A percentile compares a stretch with the other conserved stretches of the same genome.
phyloP scores from a whole-genome alignment of 164 flowering plant species.

The Dillenia suffruticosa region DNA sequence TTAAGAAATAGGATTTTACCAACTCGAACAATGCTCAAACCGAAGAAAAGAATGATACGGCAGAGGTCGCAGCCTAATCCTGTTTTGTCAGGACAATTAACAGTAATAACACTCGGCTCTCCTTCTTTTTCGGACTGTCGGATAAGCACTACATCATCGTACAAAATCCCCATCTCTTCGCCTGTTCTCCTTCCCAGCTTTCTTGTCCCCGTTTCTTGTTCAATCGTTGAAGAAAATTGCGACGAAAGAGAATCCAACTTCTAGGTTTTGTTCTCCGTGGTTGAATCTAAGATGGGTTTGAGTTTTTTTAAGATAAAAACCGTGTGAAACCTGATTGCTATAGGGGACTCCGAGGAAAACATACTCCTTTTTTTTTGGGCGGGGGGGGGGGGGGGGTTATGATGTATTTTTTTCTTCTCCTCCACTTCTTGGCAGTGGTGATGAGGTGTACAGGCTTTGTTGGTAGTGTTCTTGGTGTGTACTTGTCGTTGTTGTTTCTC shows the following conservation, averaged over 20 bases:
- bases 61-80: constrained; percentile 73
- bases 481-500: constrained; percentile 5
- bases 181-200: not conserved
- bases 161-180: constrained; percentile 42
- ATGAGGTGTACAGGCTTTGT: no score
- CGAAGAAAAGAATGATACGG: constrained; percentile 57
- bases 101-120: constrained; percentile 51
- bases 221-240: not conserved
- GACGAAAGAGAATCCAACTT: no score
- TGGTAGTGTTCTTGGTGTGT: no score
- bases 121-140: constrained; percentile 49
- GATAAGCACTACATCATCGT: constrained; percentile 59
- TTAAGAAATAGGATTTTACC: constrained; percentile 25
- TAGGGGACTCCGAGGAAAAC: no score
- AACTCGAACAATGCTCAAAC: constrained; percentile 51
- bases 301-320: no score
- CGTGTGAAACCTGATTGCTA: no score
- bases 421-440: no score
- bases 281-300: no score
- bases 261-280: no score
- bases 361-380: no score
- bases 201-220: not conserved
- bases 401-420: no score
- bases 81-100: constrained; percentile 70
- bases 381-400: no score